These are phyloP conservation scores for Glomus cerebriforme DNA, from an alignment of 192 early-diverging fungal species.

Conservation along the genomic window DNA sequence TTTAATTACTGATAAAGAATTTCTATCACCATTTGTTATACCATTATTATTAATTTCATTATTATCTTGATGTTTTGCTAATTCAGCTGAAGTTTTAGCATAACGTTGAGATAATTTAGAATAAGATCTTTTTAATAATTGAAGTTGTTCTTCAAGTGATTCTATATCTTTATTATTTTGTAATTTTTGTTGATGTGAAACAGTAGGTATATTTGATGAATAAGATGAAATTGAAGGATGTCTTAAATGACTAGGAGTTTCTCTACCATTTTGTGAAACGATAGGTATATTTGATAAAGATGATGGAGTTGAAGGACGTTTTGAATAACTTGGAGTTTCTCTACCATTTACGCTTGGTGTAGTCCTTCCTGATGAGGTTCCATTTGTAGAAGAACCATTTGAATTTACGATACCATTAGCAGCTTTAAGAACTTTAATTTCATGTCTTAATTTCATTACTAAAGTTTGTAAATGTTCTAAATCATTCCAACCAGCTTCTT, in stretches of 20 bases:
- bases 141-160: slow-evolving; percentile 50
- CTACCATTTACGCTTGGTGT: background rate
- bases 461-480: slow-evolving; percentile 64
- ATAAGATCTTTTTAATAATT: slow-evolving; percentile 36
- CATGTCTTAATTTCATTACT: slow-evolving; percentile 62
- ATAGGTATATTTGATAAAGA: background rate
- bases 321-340: background rate
- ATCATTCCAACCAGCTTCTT: slow-evolving; percentile 63
- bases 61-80: slow-evolving; percentile 21
- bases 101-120: slow-evolving; percentile 12
- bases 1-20: background rate
- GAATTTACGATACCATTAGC: background rate
- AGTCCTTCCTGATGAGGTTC: background rate
- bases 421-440: slow-evolving; percentile 51
- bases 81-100: slow-evolving; percentile 4
- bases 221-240: background rate
- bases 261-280: background rate
- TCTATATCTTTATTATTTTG: slow-evolving; percentile 31
- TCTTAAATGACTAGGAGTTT: background rate
- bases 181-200: slow-evolving; percentile 33
- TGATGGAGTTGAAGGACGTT: background rate
- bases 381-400: slow-evolving; percentile 4
- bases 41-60: background rate
- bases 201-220: background rate
- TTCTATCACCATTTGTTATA: background rate